Percentiles rank a stretch among this genome's conserved stretches.
phyloP scores from a whole-genome alignment of 2,329 filamentous ascomycete genomes.

The Huntiella savannae region DNA sequence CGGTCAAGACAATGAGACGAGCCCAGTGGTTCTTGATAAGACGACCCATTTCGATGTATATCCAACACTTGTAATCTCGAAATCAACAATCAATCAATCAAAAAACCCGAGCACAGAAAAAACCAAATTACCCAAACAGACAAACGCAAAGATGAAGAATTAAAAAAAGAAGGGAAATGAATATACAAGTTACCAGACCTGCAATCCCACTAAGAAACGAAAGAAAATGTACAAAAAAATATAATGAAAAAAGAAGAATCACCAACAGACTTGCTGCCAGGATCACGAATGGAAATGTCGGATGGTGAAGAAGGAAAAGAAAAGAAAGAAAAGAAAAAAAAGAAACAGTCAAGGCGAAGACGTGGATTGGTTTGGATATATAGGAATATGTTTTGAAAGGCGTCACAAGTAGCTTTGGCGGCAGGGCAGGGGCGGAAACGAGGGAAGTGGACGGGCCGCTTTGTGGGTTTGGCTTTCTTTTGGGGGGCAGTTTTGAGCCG shows the following conservation, averaged over 20 bases:
- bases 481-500: no score
- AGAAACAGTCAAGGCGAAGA: constrained; percentile 10
- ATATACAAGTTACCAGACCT: constrained; percentile 12
- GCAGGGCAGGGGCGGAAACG: no score
- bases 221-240: constrained; percentile 13
- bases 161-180: constrained; percentile 11
- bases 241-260: constrained; percentile 3
- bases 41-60: constrained; percentile 54
- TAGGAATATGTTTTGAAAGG: no score
- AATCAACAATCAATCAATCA: background rate
- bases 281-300: constrained; percentile 10
- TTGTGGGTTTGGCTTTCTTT: no score
- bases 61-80: background rate
- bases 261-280: constrained; percentile 29
- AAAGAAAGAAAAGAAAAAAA: constrained; percentile 18
- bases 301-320: constrained; percentile 17
- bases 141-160: constrained; percentile 1
- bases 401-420: no score
- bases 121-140: background rate
- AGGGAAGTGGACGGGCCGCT: no score
- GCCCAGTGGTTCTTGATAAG: constrained; percentile 99
- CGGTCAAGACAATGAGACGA: constrained; percentile 76
- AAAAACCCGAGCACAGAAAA: constrained; percentile 1
- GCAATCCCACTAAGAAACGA: constrained; percentile 9
- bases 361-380: no score